Base-by-base conservation (phyloP, 495 filamentous ascomycete genomes). In the Hyaloscypha hepaticicola region DNA sequence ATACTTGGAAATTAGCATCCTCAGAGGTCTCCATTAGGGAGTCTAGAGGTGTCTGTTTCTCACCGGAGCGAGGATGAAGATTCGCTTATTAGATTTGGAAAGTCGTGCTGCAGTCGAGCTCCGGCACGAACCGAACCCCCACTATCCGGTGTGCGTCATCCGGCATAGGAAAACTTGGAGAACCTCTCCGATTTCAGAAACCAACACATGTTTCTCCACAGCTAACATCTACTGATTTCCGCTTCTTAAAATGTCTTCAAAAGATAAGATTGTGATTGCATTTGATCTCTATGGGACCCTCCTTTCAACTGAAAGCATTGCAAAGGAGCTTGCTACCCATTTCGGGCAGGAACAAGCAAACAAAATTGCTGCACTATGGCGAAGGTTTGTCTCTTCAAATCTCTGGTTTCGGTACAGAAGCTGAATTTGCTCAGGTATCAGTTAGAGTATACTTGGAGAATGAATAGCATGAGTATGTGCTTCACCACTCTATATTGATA, bases 361-460 rank as follows among this genome's bases (percentile, higher is more conserved):
- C 8, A 68, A 73, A 7, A 78, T 93, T 16, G 83, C 88, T 8
- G 72, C 81, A 25, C 70, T 81, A 67, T 82, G 79, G 77, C 72
- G 80, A 51, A 73, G 77, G 41, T 80, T 76, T 33, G 33, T 41
- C 24, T 11, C 53, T 33, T 19, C 16, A 33, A 8, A 4, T 25
- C 16, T 22, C 1, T 9, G 33, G 34, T 16, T 21, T 38, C 45
- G 2, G 45, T 7, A 27, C 25, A 21, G 26, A 41, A 9, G 29
- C 16, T 28, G n/a, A 34, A 14, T n/a, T 88, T 83, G 84, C 72
- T 83, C 51, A 81, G 77, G 26, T 85, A 84, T 70, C 90, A 93
- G 72, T 79, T 96, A 22, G 90, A 92, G 74, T 95, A 93, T 67
- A 91, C 90, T 38, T 95, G 90, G 90, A 76, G 90, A 52, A 73